These are phyloP conservation scores for Phaeosphaeria sp. DNA, from an alignment of 2,329 filamentous ascomycete species.

Conservation along the genomic window DNA sequence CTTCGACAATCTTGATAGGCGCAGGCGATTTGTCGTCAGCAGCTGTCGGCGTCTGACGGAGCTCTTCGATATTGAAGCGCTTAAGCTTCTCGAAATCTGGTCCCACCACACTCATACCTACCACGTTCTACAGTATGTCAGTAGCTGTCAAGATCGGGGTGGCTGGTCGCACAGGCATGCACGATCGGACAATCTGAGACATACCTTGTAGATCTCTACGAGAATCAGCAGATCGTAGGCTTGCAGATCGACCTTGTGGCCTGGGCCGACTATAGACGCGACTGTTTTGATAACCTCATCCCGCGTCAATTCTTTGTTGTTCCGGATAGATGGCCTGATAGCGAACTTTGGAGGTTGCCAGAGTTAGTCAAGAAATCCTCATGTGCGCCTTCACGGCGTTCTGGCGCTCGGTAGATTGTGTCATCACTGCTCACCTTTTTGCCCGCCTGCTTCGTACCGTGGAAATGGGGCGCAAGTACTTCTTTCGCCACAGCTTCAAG, in stretches of 20 bases:
- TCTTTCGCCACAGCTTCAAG: constrained; percentile 69
- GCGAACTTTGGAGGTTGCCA: constrained; percentile 67
- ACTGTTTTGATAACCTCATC: constrained; percentile 74
- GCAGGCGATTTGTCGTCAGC: not conserved
- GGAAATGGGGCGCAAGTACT: constrained; percentile 71
- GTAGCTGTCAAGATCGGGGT: constrained; percentile 17
- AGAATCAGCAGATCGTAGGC: constrained; percentile 80
- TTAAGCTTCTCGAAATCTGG: constrained; percentile 77
- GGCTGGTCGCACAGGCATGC: constrained; percentile 1
- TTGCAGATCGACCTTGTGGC: constrained; percentile 79
- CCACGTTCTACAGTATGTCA: constrained; percentile 65
- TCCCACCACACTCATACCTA: constrained; percentile 80
- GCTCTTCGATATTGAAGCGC: constrained; percentile 78
- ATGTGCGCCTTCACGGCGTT: not conserved
- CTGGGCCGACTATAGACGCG: constrained; percentile 68
- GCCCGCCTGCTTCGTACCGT: constrained; percentile 54
- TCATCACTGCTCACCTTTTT: constrained; percentile 58
- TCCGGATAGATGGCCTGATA: constrained; percentile 80
- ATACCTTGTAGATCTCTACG: constrained; percentile 81
- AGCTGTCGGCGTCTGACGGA: constrained; percentile 60
- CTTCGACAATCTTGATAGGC: not conserved
- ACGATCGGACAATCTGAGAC: constrained; percentile 33
- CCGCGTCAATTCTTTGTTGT: constrained; percentile 72
- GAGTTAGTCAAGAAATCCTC: constrained; percentile 1
- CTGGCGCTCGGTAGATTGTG: not conserved